Evolutionary conservation across 1,139 yeast genomes (phyloP).

Genomic region (Taiozyma sp.): DNA sequence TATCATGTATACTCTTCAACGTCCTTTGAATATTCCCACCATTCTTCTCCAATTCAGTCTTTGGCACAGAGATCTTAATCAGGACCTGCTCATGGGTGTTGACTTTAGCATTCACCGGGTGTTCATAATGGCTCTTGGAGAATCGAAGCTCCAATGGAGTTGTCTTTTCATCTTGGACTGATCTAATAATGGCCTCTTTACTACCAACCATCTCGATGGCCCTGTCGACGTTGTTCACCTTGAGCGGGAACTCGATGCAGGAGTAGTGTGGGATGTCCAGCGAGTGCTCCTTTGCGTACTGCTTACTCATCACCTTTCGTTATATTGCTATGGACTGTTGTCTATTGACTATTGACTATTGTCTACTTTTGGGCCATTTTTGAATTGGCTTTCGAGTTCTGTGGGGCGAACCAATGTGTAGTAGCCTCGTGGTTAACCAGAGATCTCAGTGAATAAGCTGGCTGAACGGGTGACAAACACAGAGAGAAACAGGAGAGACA

Average conservation of each 20-base stretch:
- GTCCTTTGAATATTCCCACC: constrained; percentile 51
- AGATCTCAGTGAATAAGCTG: too few species aligned
- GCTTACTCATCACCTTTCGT: constrained; percentile 1
- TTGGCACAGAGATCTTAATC: constrained; percentile 68
- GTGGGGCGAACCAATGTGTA: neutral
- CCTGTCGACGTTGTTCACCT: constrained; percentile 54
- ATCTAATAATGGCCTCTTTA: constrained; percentile 34
- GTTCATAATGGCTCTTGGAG: constrained; percentile 72
- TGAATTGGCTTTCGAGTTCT: neutral
- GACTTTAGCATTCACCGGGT: constrained; percentile 62
- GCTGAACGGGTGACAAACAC: too few species aligned
- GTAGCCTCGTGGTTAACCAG: too few species aligned
- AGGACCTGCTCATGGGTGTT: constrained; percentile 56
- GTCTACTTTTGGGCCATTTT: neutral
- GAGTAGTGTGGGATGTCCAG: constrained; percentile 74
- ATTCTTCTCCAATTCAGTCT: constrained; percentile 42
- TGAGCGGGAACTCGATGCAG: constrained; percentile 77
- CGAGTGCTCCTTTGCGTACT: constrained; percentile 46
- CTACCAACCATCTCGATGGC: constrained; percentile 86
- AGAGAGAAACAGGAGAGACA: neutral
- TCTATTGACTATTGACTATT: too few species aligned
- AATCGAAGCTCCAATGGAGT: constrained; percentile 57
- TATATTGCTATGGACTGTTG: too few species aligned
- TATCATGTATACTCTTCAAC: constrained; percentile 27
- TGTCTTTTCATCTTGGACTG: constrained; percentile 32